A percentile compares a stretch with the other conserved stretches of the same genome.
phyloP scores from a whole-genome alignment of 176 grass and related monocot species.

The Stipa capillata region DNA sequence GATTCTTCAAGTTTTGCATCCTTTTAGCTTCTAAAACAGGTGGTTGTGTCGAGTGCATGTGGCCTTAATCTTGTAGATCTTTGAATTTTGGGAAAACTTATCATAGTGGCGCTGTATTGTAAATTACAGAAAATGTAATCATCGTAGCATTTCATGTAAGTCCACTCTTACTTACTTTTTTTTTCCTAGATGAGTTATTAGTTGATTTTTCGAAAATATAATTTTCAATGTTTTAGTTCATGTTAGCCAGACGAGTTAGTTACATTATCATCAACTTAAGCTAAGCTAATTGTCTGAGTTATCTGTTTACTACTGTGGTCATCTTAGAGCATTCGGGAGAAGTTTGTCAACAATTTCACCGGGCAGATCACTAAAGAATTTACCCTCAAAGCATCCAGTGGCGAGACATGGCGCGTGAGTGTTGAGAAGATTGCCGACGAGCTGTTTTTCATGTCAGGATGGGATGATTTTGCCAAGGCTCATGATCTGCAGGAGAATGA shows the following conservation, averaged over 20 bases:
- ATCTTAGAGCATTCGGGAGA: conserved; percentile 37
- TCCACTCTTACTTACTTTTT: too few species aligned
- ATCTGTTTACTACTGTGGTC: neutral
- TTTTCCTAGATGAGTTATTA: too few species aligned
- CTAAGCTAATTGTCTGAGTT: neutral
- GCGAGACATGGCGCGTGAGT: conserved; percentile 18
- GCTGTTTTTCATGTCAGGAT: conserved; percentile 18
- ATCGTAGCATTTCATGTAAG: too few species aligned
- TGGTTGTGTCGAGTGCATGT: neutral
- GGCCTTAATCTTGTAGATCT: neutral
- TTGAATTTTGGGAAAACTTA: neutral
- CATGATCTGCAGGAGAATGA: conserved; percentile 38
- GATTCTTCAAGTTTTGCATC: neutral
- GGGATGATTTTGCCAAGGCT: conserved; percentile 47
- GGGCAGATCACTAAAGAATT: neutral
- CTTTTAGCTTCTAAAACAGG: neutral
- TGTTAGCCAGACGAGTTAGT: neutral
- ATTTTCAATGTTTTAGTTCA: too few species aligned
- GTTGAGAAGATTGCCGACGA: conserved; percentile 14
- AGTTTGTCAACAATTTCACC: conserved; percentile 16
- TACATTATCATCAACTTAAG: neutral
- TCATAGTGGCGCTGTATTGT: neutral
- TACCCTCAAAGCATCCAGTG: conserved; percentile 26
- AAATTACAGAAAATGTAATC: neutral
- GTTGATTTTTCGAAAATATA: too few species aligned